Conservation (phyloP, 306 rosid species). For the Quillaja saponaria region DNA sequence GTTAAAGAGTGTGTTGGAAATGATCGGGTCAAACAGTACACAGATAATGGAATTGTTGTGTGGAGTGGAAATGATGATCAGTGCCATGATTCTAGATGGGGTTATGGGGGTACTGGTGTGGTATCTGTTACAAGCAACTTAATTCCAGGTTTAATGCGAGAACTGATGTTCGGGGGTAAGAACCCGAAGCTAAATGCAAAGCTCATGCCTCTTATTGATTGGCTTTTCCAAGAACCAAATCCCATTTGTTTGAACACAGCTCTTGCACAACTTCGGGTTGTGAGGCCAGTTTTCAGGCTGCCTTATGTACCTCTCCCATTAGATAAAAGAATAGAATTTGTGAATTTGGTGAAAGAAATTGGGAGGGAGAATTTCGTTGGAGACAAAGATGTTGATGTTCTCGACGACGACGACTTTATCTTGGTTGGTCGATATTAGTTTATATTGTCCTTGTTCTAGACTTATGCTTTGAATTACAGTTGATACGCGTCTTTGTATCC, state of each 20-base stretch:
- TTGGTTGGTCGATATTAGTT: slow-evolving; percentile 62
- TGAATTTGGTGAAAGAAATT: slow-evolving; percentile 64
- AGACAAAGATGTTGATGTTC: slow-evolving; percentile 65
- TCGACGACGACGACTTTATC: slow-evolving; percentile 63
- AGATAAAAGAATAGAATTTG: slow-evolving; percentile 73
- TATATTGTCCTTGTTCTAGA: slow-evolving; percentile 20
- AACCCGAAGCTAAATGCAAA: slow-evolving; percentile 62
- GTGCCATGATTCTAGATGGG: slow-evolving; percentile 94
- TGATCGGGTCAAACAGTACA: slow-evolving; percentile 63
- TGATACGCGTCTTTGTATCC: too few species aligned
- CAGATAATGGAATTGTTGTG: slow-evolving; percentile 59
- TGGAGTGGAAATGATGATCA: slow-evolving; percentile 98
- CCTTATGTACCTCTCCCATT: slow-evolving; percentile 88
- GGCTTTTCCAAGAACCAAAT: slow-evolving; percentile 91
- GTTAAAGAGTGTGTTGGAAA: slow-evolving; percentile 93
- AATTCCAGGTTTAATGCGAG: slow-evolving; percentile 77
- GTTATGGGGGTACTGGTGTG: slow-evolving; percentile 88
- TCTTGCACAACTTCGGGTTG: slow-evolving; percentile 94
- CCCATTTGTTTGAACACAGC: slow-evolving; percentile 91
- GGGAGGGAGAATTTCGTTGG: slow-evolving; percentile 90
- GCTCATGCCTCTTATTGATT: slow-evolving; percentile 69
- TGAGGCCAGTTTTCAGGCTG: slow-evolving; percentile 88
- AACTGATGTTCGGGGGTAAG: slow-evolving; percentile 71
- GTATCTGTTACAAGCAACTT: slow-evolving; percentile 86
- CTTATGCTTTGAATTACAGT: neutral